A percentile compares a stretch with the other conserved stretches of the same genome.
Evolutionary conservation across 148 eudicot genomes (phyloP).

Genomic region (Fagopyrum esculentum): DNA sequence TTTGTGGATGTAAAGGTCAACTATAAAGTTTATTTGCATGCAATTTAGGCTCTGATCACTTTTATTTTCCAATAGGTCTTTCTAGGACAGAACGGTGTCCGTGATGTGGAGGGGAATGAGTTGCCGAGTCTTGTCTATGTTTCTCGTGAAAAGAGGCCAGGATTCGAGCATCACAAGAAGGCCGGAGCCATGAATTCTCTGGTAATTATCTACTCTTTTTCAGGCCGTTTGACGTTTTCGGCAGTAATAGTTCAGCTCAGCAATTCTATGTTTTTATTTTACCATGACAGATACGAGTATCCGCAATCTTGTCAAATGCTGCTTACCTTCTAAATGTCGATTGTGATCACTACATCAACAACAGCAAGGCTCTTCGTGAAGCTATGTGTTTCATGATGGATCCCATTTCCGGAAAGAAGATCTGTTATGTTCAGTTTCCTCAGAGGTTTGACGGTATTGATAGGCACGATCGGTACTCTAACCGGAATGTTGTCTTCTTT

Average conservation of each 20-base stretch:
- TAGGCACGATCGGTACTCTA: conserved; percentile 89
- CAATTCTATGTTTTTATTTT: background rate
- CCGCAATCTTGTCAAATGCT: conserved; percentile 90
- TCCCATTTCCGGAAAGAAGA: conserved; percentile 86
- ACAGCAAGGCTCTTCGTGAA: conserved; percentile 90
- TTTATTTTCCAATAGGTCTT: conserved; percentile 50
- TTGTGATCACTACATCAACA: conserved; percentile 95
- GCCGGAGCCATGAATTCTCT: conserved; percentile 99
- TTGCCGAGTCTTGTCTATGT: conserved; percentile 93
- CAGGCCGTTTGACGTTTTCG: background rate
- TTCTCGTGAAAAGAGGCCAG: conserved; percentile 98
- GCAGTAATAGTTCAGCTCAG: background rate
- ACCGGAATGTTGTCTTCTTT: conserved; percentile 86
- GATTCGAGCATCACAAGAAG: conserved; percentile 90
- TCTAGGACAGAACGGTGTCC: conserved; percentile 81
- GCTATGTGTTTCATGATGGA: conserved; percentile 99
- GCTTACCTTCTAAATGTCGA: conserved; percentile 89
- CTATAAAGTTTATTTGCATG: background rate
- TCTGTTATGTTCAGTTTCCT: conserved; percentile 93
- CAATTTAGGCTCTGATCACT: background rate
- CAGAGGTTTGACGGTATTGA: conserved; percentile 97
- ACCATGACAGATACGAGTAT: conserved; percentile 54
- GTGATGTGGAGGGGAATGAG: conserved; percentile 70
- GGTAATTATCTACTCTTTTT: conserved; percentile 28
- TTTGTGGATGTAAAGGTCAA: background rate